Evolutionary conservation across 2,329 filamentous ascomycete genomes (phyloP).

Genomic region (Lachnellula occidentalis): DNA sequence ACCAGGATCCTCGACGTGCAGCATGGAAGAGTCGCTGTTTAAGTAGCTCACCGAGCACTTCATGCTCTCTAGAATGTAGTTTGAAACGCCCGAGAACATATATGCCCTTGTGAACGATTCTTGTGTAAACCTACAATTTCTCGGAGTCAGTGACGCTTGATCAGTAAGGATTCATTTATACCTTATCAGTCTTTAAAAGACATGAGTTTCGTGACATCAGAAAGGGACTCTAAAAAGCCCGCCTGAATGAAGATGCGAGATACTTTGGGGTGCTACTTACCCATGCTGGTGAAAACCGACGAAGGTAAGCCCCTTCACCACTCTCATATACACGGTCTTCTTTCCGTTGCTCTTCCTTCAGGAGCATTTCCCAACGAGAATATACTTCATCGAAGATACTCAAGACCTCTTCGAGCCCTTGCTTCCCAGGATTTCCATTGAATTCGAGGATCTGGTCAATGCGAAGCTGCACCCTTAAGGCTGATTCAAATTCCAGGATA

Average conservation of each 20-base stretch:
- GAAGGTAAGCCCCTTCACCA: constrained; percentile 82
- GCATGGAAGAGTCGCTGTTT: constrained; percentile 79
- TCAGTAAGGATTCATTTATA: too few relatives aligned
- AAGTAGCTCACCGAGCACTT: constrained; percentile 68
- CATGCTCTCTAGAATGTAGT: constrained; percentile 70
- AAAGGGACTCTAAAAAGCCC: too few relatives aligned
- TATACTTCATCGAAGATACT: constrained; percentile 69
- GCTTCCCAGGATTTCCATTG: constrained; percentile 61
- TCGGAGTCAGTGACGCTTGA: too few relatives aligned
- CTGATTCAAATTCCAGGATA: constrained; percentile 83
- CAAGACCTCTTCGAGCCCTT: constrained; percentile 62
- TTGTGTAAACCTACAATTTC: constrained; percentile 59
- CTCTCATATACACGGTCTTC: constrained; percentile 72
- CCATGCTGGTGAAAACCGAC: constrained; percentile 85
- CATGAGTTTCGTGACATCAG: too few relatives aligned
- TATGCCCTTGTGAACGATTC: constrained; percentile 84
- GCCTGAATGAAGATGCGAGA: too few relatives aligned
- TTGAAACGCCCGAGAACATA: constrained; percentile 77
- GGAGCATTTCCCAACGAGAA: constrained; percentile 70
- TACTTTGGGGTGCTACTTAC: constrained; percentile 26
- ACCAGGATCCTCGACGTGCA: constrained; percentile 83
- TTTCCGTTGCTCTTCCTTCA: constrained; percentile 70
- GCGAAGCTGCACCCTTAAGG: constrained; percentile 72
- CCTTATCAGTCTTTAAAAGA: too few relatives aligned
- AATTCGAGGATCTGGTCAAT: constrained; percentile 81